Percentiles rank a stretch among this genome's conserved stretches.
phyloP scores from a whole-genome alignment of 1,139 yeast species.

The Candida labiduridarum region DNA sequence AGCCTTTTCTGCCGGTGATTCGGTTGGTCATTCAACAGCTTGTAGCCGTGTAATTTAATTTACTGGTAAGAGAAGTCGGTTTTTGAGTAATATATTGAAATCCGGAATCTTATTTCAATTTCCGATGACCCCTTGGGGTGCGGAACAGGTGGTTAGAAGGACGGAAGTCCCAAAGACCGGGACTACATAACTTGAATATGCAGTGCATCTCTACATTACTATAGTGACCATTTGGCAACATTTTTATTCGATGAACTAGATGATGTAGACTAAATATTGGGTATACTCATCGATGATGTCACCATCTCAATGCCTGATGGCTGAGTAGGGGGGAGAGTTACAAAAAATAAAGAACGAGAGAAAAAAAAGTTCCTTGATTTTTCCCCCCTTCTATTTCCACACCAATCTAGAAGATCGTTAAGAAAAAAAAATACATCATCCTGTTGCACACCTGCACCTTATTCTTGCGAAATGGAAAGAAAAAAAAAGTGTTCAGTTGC shows the following conservation, averaged over 20 bases:
- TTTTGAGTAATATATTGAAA: background rate
- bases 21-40: background rate
- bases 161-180: background rate
- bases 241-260: too few species aligned
- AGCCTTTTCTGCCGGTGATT: background rate
- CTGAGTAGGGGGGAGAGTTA: background rate
- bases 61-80: background rate
- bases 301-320: too few species aligned
- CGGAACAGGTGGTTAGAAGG: background rate
- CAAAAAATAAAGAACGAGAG: background rate
- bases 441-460: background rate
- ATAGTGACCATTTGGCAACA: too few species aligned
- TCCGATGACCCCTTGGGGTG: background rate
- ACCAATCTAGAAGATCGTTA: conserved; percentile 1
- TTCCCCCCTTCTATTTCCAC: background rate
- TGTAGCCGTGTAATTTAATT: background rate
- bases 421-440: background rate
- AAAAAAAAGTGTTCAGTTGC: background rate
- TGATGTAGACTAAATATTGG: too few species aligned
- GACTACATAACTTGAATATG: background rate
- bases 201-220: too few species aligned
- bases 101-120: background rate
- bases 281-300: too few species aligned
- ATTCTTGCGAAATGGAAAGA: background rate
- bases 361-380: background rate